Base-by-base conservation (phyloP, 2,329 filamentous ascomycete species). In the Trichoderma atrobrunneum region DNA sequence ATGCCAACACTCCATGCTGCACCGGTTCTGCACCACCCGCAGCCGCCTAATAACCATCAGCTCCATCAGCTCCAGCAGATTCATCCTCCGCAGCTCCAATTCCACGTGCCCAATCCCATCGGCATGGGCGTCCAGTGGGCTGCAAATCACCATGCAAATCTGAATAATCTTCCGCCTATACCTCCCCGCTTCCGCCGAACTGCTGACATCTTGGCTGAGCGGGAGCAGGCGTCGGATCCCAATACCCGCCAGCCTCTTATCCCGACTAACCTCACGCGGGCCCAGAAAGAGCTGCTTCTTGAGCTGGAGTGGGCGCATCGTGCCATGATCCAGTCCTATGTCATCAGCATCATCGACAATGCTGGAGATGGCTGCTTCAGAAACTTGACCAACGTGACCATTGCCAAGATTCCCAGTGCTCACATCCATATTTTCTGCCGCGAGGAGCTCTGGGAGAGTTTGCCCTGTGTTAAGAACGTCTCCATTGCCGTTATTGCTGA, bases 231-330 rank as follows among this genome's bases (percentile, higher is more conserved):
- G 26, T 77, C 70, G 72, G 75, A 71, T 73, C 3, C 36, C 57
- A 67, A 48, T 18, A 67, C 18, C 14, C 69, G 60, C 16, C 74
- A 78, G 43, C 76, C 80, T 5, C 78, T 90, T n/a, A 84, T 86
- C 54, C 90, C 90, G 3, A 82, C 83, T 2, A 81, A 83, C 36
- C 84, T 92, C n/a, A 88, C 87, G 1, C 84, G 84, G 72, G 84
- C 87, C n/a, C 91, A 93, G 78, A 88, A 86, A 67, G 90, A 92
- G 78, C 90, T 91, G 88, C 80, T 93, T 2, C 81, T 91, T 48
- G 90, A 93, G 78, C 88, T 89, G 4, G 87, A 90, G 67, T 92
- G 90, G 89, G 90, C 90, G 7, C 90, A 93, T 74, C 84, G 87
- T 68, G 90, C 90, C 21, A 90, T 93, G 77, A 83, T 93, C 61